Evolutionary conservation across 305 asterid species (phyloP).

Genomic region (Fraxinus floribunda): DNA sequence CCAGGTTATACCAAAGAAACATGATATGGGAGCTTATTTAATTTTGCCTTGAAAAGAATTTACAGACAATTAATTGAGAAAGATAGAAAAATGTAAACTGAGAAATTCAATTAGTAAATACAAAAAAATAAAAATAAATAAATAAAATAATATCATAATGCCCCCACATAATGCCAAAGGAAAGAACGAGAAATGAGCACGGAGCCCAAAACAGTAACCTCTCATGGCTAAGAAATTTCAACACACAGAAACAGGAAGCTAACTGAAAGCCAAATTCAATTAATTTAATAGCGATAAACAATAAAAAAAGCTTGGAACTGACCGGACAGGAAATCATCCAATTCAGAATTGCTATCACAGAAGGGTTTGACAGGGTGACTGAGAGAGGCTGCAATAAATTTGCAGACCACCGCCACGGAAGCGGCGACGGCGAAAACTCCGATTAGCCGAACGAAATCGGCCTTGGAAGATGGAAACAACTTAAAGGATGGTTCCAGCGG

Average conservation of each 20-base stretch:
- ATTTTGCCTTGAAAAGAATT: neutral
- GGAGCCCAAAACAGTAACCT: neutral
- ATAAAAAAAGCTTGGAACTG: neutral
- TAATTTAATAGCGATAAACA: neutral
- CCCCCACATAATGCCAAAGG: neutral
- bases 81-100: neutral
- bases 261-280: neutral
- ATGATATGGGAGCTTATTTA: neutral
- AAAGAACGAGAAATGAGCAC: neutral
- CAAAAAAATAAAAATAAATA: neutral
- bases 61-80: neutral
- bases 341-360: slow-evolving; percentile 41
- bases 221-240: neutral
- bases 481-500: slow-evolving; percentile 41
- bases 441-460: slow-evolving; percentile 51
- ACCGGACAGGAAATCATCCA: slow-evolving; percentile 50
- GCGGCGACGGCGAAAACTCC: slow-evolving; percentile 60
- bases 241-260: neutral
- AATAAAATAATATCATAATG: neutral
- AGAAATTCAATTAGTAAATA: neutral
- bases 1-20: neutral
- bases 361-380: slow-evolving; percentile 54
- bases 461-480: slow-evolving; percentile 54
- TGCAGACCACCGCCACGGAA: slow-evolving; percentile 54
- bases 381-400: slow-evolving; percentile 39